Conservation (phyloP, 2,329 filamentous ascomycete species). For the Cladosporium cucumerinum region DNA sequence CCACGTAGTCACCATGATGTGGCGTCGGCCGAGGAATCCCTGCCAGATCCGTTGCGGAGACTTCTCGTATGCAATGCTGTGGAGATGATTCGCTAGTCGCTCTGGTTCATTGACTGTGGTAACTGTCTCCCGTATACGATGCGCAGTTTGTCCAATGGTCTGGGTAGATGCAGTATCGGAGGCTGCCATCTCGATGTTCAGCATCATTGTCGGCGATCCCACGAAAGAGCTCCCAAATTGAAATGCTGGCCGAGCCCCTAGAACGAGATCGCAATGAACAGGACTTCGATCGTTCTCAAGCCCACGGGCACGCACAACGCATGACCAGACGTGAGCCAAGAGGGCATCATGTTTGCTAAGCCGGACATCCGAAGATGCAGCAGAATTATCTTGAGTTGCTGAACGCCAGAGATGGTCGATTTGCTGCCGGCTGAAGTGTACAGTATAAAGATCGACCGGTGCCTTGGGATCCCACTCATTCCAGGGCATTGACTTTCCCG, state of each 20-base stretch:
- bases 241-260: constrained; percentile 9
- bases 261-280: constrained; percentile 14
- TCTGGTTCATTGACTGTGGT: not conserved
- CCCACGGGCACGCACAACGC: constrained; percentile 13
- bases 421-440: constrained; percentile 11
- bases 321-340: constrained; percentile 17
- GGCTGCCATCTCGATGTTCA: constrained; percentile 15
- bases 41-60: constrained; percentile 17
- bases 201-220: constrained; percentile 16
- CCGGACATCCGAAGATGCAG: not conserved
- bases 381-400: not conserved
- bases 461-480: not conserved
- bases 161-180: constrained; percentile 1
- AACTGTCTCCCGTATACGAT: constrained; percentile 3
- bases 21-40: constrained; percentile 7
- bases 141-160: not conserved
- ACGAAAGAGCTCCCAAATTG: constrained; percentile 2
- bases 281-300: not conserved
- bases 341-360: constrained; percentile 16
- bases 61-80: constrained; percentile 16
- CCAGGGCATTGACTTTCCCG: constrained; percentile 7
- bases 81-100: constrained; percentile 8
- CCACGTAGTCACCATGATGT: constrained; percentile 15
- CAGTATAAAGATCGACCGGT: constrained; percentile 6
- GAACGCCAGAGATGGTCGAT: constrained; percentile 9